Conservation (phyloP, 169 alveolate genomes). For the Eimeria necatrix region DNA sequence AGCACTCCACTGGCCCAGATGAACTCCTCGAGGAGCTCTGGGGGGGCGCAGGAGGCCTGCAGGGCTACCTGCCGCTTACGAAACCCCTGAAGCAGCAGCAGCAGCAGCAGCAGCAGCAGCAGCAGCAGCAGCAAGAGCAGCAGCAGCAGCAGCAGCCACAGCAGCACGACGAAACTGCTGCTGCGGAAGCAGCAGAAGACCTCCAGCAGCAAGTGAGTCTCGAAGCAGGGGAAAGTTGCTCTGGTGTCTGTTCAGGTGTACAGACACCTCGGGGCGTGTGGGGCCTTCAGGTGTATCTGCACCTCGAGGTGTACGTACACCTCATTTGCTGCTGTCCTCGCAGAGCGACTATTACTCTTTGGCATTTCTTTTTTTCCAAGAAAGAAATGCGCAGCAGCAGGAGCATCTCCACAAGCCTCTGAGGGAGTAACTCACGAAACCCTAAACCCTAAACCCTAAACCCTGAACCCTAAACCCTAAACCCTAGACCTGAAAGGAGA, state of each 20-base stretch:
- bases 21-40: not conserved
- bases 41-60: conserved; percentile 64
- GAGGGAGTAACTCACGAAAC: not conserved
- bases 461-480: conserved; percentile 34
- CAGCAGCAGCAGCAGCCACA: conserved; percentile 25
- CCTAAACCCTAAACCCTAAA: conserved; percentile 40
- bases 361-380: not conserved
- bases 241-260: too few relatives aligned
- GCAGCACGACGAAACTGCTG: too few relatives aligned
- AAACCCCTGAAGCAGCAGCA: conserved; percentile 4
- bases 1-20: not conserved
- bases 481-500: too few relatives aligned
- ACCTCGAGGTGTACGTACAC: not conserved
- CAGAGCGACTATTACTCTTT: not conserved
- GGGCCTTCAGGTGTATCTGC: too few relatives aligned
- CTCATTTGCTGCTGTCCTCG: not conserved
- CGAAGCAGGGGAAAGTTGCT: too few relatives aligned
- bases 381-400: not conserved
- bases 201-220: not conserved
- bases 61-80: conserved; percentile 29
- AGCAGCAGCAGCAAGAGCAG: conserved; percentile 39
- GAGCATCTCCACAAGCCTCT: conserved; percentile 33
- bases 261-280: too few relatives aligned
- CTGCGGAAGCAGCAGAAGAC: not conserved
- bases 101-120: conserved; percentile 24